Base-by-base conservation (phyloP, 176 grass and related monocot species). In the Oryza punctata region DNA sequence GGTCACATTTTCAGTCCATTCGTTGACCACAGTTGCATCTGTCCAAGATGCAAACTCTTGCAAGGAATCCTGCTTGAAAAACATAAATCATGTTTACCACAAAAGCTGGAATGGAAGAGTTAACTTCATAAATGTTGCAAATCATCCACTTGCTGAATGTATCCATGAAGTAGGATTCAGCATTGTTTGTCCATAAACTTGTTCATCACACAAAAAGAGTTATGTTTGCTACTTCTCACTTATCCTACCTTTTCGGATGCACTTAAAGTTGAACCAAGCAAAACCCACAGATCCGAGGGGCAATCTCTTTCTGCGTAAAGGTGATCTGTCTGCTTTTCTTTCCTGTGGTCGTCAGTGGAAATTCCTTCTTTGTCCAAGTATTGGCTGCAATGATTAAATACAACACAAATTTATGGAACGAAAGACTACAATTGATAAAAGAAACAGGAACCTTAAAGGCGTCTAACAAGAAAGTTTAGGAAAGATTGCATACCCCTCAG, bases 1-100 rank as follows among this genome's bases (percentile, higher is more conserved):
- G 4, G 88, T 90, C 79, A 86, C 88, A 73, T 82, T 78, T 68
- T 61, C 43, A 16, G 38, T 28, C 88, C 88, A 90, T 71, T 73
- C n/a, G 9, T 78, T 44, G 2, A 5, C 21, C 60, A 86, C 40
- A 10, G 7, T 73, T 33, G 73, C 69, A 0, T 59, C 47, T 15
- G 73, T 86, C 79, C 12, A 68, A 65, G 27, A 28, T 18, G 78
- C 83, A 90, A 90, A 90, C 2, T 73, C 25, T 29, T 86, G 40
- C 33, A 90, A 37, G 15, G 5, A 67, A 60, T 73, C 88, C 88
- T 90, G 46, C 14, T 69, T 47, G 23, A 45, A 45, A 82, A 77
- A 38, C 3, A 30, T 72, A 57, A 25, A 75, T 24, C 3, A 46
- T 44, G 49, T n/a, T 68, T n/a, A 47, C 71, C 32, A 81, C 14